Percentiles rank a stretch among this genome's conserved stretches.
These are phyloP conservation scores for Dactylellina sp. DNA, from an alignment of 2,329 filamentous ascomycete species.

Conservation along the genomic window DNA sequence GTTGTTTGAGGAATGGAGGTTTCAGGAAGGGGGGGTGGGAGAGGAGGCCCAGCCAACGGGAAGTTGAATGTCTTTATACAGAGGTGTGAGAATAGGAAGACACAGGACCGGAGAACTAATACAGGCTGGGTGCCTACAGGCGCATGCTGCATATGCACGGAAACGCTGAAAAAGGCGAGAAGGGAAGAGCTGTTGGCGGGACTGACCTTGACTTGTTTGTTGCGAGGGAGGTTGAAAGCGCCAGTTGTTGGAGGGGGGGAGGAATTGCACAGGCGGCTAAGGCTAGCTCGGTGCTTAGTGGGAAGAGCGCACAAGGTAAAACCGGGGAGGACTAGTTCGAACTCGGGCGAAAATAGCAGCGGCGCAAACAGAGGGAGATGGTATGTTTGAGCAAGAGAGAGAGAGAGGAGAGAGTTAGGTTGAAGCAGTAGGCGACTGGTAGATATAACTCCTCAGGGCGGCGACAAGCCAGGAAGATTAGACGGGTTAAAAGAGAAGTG, in stretches of 20 bases:
- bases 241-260: conserved; percentile 53
- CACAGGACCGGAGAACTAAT: conserved; percentile 38
- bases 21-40: conserved; percentile 31
- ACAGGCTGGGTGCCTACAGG: conserved; percentile 29
- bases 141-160: conserved; percentile 51
- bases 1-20: conserved; percentile 21
- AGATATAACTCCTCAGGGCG: conserved; percentile 35
- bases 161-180: conserved; percentile 51
- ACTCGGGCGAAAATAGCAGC: conserved; percentile 41
- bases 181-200: conserved; percentile 39
- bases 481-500: conserved; percentile 30
- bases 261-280: conserved; percentile 56
- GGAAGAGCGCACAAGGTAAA: conserved; percentile 43
- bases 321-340: conserved; percentile 31
- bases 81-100: neutral
- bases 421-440: conserved; percentile 42
- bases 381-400: conserved; percentile 25
- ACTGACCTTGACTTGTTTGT: conserved; percentile 51
- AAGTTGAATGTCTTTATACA: conserved; percentile 55
- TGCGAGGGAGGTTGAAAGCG: conserved; percentile 37
- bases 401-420: conserved; percentile 5
- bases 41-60: conserved; percentile 20
- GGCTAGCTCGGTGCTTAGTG: conserved; percentile 56
- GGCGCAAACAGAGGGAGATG: conserved; percentile 41
- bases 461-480: conserved; percentile 56